Conservation (phyloP, 768 basidiomycete species). For the Lepiota subincarnata region DNA sequence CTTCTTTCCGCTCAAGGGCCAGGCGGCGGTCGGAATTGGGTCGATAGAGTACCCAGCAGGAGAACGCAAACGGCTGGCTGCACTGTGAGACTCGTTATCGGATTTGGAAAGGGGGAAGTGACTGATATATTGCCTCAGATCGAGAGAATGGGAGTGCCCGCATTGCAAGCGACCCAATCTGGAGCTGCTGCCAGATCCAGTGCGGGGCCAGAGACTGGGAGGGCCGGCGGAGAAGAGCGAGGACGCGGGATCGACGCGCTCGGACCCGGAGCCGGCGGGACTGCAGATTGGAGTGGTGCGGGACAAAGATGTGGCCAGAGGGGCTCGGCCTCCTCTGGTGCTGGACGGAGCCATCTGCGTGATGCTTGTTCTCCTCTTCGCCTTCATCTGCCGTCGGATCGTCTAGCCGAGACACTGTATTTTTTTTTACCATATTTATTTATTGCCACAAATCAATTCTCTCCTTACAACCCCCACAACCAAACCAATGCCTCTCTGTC, state of each 20-base stretch:
- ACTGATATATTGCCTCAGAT: constrained; percentile 38
- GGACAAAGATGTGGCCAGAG: constrained; percentile 11
- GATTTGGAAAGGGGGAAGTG: background rate
- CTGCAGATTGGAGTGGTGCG: background rate
- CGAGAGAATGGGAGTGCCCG: constrained; percentile 77
- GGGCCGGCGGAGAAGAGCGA: background rate
- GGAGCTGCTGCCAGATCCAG: constrained; percentile 59
- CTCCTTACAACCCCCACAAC: constrained; percentile 9
- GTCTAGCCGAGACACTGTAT: constrained; percentile 25
- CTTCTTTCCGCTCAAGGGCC: constrained; percentile 86
- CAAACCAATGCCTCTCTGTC: constrained; percentile 32
- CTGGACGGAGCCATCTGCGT: constrained; percentile 75
- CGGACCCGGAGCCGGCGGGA: background rate
- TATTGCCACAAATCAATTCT: background rate
- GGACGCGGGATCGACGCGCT: background rate
- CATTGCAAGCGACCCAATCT: constrained; percentile 66
- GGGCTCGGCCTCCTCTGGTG: constrained; percentile 51
- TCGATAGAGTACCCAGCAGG: constrained; percentile 72
- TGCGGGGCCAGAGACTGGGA: background rate
- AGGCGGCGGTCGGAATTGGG: constrained; percentile 83
- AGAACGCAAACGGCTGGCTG: constrained; percentile 77
- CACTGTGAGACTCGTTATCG: constrained; percentile 46
- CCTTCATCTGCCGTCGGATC: constrained; percentile 61
- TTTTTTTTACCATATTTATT: constrained; percentile 10
- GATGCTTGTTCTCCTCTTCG: constrained; percentile 62